Evolutionary conservation across 306 rosid genomes (phyloP).

Genomic region (Calophaca sinica): DNA sequence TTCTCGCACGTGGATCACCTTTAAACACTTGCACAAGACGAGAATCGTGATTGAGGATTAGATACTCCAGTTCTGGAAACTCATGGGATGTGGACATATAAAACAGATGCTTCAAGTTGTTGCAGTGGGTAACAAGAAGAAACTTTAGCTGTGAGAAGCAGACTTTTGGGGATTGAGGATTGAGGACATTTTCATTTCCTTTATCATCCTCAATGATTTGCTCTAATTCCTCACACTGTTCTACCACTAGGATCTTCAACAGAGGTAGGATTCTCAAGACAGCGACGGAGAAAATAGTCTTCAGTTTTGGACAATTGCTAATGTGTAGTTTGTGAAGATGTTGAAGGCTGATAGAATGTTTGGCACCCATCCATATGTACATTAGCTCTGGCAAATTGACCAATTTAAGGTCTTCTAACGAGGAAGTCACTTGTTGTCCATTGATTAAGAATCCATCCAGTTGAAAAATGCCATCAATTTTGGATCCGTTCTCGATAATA

Average conservation of each 20-base stretch:
- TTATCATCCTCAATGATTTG: slow-evolving; percentile 29
- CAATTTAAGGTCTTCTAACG: not conserved
- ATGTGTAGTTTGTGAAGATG: not conserved
- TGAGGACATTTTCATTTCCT: not conserved
- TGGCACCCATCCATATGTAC: slow-evolving; percentile 29
- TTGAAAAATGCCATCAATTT: slow-evolving; percentile 27
- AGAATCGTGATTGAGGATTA: slow-evolving; percentile 10
- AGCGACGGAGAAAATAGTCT: slow-evolving; percentile 26
- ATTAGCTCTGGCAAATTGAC: not conserved
- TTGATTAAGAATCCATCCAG: not conserved
- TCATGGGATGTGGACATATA: not conserved
- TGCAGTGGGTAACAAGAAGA: slow-evolving; percentile 19
- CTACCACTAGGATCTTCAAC: not conserved
- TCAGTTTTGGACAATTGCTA: not conserved
- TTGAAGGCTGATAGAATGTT: slow-evolving; percentile 14
- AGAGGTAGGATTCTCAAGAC: slow-evolving; percentile 29
- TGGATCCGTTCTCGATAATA: not conserved
- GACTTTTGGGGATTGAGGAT: not conserved
- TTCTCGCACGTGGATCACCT: not conserved
- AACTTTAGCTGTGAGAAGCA: not conserved
- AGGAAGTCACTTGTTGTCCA: not conserved
- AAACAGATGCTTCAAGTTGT: slow-evolving; percentile 28
- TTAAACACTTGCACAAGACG: slow-evolving; percentile 18
- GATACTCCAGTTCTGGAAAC: slow-evolving; percentile 8
- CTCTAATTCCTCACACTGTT: slow-evolving; percentile 24